Conservation (phyloP, 1,284 basidiomycete genomes). For the Boletus nobilissimus region DNA sequence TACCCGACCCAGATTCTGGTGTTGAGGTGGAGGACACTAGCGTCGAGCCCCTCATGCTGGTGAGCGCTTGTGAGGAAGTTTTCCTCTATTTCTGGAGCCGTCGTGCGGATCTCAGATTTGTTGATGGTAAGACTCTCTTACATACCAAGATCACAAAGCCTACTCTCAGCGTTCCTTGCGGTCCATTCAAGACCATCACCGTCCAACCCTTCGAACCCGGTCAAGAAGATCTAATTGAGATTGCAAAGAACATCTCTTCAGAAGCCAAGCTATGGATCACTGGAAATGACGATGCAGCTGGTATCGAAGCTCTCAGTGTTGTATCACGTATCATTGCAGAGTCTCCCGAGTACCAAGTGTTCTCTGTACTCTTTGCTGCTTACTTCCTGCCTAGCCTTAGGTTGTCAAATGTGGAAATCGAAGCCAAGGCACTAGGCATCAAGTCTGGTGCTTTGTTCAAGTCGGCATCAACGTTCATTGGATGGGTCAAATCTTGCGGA, state of each 20-base stretch:
- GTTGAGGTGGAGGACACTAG: conserved; percentile 29
- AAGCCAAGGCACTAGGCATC: conserved; percentile 31
- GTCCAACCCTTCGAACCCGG: conserved; percentile 41
- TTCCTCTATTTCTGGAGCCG: conserved; percentile 21
- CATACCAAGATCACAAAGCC: conserved; percentile 32
- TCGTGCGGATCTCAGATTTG: conserved; percentile 28
- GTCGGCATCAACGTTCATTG: conserved; percentile 30
- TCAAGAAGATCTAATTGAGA: conserved; percentile 39
- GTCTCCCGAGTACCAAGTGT: conserved; percentile 43
- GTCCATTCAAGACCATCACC: conserved; percentile 40
- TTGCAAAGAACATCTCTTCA: conserved; percentile 38
- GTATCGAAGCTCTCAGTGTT: conserved; percentile 45
- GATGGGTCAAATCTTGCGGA: conserved; percentile 31
- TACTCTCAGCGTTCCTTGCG: conserved; percentile 26
- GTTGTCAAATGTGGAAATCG: conserved; percentile 30
- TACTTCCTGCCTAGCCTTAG: conserved; percentile 30
- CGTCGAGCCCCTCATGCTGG: conserved; percentile 28
- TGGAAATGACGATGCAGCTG: conserved; percentile 44
- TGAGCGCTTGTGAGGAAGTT: conserved; percentile 22
- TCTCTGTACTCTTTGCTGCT: conserved; percentile 40
- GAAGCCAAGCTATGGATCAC: conserved; percentile 45
- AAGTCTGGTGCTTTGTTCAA: conserved; percentile 2
- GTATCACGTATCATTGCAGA: conserved; percentile 45
- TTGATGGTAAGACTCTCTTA: conserved; percentile 29
- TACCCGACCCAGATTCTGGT: conserved; percentile 29